Evolutionary conservation across 805 yeast genomes (phyloP), one percentile per base, ranked within the genome.

Genomic region (Ogataea siamensis): DNA sequence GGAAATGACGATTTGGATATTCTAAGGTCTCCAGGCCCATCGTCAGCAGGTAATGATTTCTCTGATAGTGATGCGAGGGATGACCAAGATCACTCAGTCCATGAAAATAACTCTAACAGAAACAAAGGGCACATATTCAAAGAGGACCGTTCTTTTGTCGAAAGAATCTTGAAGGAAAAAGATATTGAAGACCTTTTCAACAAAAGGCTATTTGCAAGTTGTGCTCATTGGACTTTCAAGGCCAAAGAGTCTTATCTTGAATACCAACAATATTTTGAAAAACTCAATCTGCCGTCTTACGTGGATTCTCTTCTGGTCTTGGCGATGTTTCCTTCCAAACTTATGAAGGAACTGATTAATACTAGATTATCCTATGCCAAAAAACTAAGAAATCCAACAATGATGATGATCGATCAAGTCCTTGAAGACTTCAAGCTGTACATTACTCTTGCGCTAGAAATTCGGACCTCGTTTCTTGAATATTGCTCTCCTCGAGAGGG

Each of bases 341-440:
- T 93, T 30, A 80, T 88, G 51, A 83, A 81, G 53, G 96, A 87
- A 51, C 74, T 87, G 35, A 82, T 89, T 28, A 72, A 73, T 23
- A 74, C 85, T 28, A 73, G 97, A 48, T 66, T 91, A 30, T 67
- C 72, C 2, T 88, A 86, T 57, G 95, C 97, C 2, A 71, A 75
- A 57, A 83, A 83, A 53, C 63, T 91, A 32, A 77, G 74, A 36
- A 84, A 83, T 51, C 96, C 96, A 2, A 88, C 97, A 0, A 77
- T 89, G 79, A 84, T 87, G 88, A 86, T 87, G 81, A 86, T 93
- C 50, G 99, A 93, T 60, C 96, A 91, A 62, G 83, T 87, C 74
- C 75, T 91, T 44, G 88, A 78, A 31, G 95, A 87, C 57, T 83
- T 91, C 57, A 80, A 80, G 49, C 73, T 80, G 2, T 87, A 87